Percentiles rank a stretch among this genome's conserved stretches.
phyloP scores from a whole-genome alignment of 495 filamentous ascomycete species.

The Xylaria venustula region DNA sequence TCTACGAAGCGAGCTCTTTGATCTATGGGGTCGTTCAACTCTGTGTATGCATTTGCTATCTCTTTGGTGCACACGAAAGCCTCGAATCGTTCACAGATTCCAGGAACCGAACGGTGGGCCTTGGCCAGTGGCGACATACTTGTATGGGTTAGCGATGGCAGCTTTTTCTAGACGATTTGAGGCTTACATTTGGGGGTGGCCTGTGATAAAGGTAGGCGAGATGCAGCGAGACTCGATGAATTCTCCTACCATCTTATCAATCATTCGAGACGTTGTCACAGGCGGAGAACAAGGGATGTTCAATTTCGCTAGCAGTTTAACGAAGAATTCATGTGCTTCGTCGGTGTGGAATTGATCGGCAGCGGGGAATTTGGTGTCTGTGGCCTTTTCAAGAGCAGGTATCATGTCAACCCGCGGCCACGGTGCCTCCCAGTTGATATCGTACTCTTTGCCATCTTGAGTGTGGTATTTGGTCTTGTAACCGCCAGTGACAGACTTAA shows the following conservation, averaged over 20 bases:
- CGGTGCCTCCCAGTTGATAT: slow-evolving; percentile 92
- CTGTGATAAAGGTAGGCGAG: slow-evolving; percentile 94
- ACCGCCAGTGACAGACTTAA: slow-evolving; percentile 82
- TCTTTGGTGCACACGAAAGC: slow-evolving; percentile 98
- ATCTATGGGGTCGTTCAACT: slow-evolving; percentile 96
- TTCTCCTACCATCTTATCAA: slow-evolving; percentile 94
- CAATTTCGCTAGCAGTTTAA: slow-evolving; percentile 79
- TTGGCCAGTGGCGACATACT: slow-evolving; percentile 96
- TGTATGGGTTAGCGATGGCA: slow-evolving; percentile 29
- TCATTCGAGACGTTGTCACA: slow-evolving; percentile 92
- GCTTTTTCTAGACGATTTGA: background rate
- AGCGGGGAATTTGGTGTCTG: slow-evolving; percentile 90
- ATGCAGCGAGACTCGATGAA: slow-evolving; percentile 93
- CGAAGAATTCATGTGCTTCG: slow-evolving; percentile 84
- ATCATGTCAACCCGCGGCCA: slow-evolving; percentile 98
- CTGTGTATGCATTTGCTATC: slow-evolving; percentile 94
- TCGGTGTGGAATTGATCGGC: slow-evolving; percentile 84
- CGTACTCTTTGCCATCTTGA: slow-evolving; percentile 76
- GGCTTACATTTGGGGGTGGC: slow-evolving; percentile 29
- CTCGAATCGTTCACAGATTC: slow-evolving; percentile 95
- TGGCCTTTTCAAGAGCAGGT: slow-evolving; percentile 82
- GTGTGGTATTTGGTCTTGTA: slow-evolving; percentile 81
- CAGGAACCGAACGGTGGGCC: slow-evolving; percentile 76
- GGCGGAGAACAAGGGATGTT: slow-evolving; percentile 88
- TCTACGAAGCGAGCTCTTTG: slow-evolving; percentile 94